Conservation (phyloP, 106 monocot genomes). For the Dendrobium nobile region DNA sequence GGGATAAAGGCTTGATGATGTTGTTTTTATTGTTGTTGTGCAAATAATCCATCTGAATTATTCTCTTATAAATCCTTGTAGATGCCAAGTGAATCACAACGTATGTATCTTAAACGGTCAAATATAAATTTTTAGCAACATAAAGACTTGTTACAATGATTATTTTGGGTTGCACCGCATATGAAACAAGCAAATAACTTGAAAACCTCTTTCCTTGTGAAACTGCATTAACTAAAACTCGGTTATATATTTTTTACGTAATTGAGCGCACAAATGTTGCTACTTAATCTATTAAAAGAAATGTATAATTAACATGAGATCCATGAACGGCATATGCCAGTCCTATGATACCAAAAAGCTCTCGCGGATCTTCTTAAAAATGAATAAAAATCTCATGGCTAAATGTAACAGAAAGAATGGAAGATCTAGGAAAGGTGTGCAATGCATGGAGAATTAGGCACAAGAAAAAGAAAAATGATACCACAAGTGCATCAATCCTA, state of each 20-base stretch:
- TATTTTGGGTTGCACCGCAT: background rate
- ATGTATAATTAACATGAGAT: background rate
- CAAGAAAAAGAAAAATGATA: slow-evolving; percentile 23
- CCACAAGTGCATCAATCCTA: slow-evolving; percentile 99
- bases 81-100: background rate
- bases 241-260: too few species aligned
- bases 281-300: too few species aligned
- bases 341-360: background rate
- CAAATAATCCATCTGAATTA: too few species aligned
- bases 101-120: background rate
- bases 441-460: background rate
- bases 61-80: background rate
- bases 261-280: too few species aligned
- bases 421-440: background rate
- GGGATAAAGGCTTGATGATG: too few species aligned
- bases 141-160: background rate
- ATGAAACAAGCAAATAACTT: background rate
- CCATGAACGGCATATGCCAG: background rate
- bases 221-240: too few species aligned
- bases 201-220: too few species aligned
- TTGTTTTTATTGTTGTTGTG: background rate
- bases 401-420: background rate
- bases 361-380: background rate
- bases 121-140: background rate
- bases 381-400: background rate